Evolutionary conservation across 208 protist species (phyloP), one percentile per base, ranked within the genome.

Genomic region (Wallacemonas sp.): DNA sequence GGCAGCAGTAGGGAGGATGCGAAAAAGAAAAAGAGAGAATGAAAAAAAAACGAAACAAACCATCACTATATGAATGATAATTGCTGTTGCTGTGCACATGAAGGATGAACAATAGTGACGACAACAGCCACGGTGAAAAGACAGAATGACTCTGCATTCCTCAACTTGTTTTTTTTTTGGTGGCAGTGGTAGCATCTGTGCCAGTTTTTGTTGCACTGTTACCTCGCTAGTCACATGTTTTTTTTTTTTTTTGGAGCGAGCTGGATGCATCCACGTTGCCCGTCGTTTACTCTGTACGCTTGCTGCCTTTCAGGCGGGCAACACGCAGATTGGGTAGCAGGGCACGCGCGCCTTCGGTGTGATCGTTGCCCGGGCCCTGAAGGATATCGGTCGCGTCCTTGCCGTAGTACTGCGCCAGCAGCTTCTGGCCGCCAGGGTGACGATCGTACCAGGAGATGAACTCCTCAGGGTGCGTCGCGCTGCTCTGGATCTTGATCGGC

Each of bases 391-490:
- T 75, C 8, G 73, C 73, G 57, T 87, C 81, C 27, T 67, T 71
- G 19, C 80, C 80, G 16, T 81, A 49, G 62, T 71, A 81, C 39
- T 54, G n/a, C 21, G 80, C 61, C 23, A 85, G 65, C 14, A 80
- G 43, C 23, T 69, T 44, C 43, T 74, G 67, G n/a, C 83, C 83
- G 29, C 79, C 83, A 9, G 79, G 78, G 54, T 89, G 83, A 23
- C 61, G 24, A 11, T 77, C 38, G 27, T 64, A 68, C 63, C 74
- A 84, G 0, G 41, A 24, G 24, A 74, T 63, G n/a, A 61, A 62
- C 56, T 71, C 11, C 54, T 72, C 63, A 2, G 46, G 30, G 43
- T 76, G 61, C 16, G 68, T 73, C n/a, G 56, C 55, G 23, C 63
- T 60, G 26, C 46, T 24, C 21, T 61, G 49, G 16, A 58, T 54